phyloP scores from a whole-genome alignment of 768 basidiomycete species.

The Symmetrospora coprosmae region DNA sequence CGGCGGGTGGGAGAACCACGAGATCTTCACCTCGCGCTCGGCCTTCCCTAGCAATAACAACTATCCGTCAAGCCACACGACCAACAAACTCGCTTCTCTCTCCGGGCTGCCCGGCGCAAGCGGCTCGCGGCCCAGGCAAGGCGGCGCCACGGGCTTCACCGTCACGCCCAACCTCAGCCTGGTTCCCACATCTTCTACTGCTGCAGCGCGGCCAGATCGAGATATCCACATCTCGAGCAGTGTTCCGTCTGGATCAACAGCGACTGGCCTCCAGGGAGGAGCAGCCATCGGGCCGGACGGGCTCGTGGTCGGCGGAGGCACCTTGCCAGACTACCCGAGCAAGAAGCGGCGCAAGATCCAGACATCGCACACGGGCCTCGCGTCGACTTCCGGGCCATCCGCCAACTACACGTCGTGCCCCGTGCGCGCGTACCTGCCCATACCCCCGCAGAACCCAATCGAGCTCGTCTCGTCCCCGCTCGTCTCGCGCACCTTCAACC shows the following conservation, averaged over 20 bases:
- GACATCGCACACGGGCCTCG: conserved; percentile 6
- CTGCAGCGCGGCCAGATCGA: conserved; percentile 14
- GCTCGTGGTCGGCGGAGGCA: too few species aligned
- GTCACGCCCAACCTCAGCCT: conserved; percentile 30
- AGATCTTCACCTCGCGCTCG: conserved; percentile 25
- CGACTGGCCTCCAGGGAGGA: too few species aligned
- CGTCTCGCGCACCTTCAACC: conserved; percentile 24
- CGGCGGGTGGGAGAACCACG: conserved; percentile 26
- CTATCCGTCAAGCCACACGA: too few species aligned
- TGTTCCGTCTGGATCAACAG: too few species aligned
- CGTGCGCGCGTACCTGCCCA: conserved; percentile 24
- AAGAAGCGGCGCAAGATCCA: conserved; percentile 2
- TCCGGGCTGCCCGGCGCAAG: too few species aligned
- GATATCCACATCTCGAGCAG: too few species aligned
- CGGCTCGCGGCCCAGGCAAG: neutral
- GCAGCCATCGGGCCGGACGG: too few species aligned
- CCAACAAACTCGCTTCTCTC: too few species aligned
- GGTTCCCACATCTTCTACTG: conserved; percentile 22
- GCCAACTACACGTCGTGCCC: conserved; percentile 16
- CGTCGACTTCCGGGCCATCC: neutral
- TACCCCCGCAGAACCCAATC: conserved; percentile 28
- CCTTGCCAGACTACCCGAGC: too few species aligned
- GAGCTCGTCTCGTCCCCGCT: conserved; percentile 29
- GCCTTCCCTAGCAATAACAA: neutral
- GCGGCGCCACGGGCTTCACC: conserved; percentile 21